Percentiles rank a stretch among this genome's conserved stretches.
phyloP scores from a whole-genome alignment of 371 early-diverging fungal species.

The Mortierella polycephala region DNA sequence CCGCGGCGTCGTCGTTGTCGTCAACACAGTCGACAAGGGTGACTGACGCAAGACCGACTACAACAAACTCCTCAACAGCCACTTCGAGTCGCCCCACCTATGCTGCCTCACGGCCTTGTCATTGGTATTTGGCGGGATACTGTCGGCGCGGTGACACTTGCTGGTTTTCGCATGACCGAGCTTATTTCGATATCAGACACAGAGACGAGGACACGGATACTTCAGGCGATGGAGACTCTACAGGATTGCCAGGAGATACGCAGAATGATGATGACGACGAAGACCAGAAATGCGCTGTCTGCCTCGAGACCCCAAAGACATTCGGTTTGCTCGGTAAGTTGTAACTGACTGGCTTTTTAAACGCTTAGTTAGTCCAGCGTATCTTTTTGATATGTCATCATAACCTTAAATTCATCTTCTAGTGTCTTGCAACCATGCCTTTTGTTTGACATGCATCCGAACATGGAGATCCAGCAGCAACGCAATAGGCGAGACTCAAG shows the following conservation, averaged over 20 bases:
- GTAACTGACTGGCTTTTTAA: not conserved
- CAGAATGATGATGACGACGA: constrained; percentile 10
- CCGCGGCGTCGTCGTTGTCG: not conserved
- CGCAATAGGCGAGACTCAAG: constrained; percentile 20
- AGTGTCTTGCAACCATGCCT: constrained; percentile 53
- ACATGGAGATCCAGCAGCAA: constrained; percentile 55
- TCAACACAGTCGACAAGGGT: too few relatives aligned
- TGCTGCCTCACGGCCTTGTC: constrained; percentile 25
- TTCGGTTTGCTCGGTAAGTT: constrained; percentile 45
- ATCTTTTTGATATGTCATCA: not conserved
- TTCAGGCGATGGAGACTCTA: constrained; percentile 13
- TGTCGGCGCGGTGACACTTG: constrained; percentile 47
- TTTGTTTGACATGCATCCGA: constrained; percentile 57
- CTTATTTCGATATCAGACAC: constrained; percentile 4
- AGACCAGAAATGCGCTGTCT: constrained; percentile 44
- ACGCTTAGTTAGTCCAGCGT: not conserved
- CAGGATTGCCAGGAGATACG: not conserved
- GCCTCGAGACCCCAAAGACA: constrained; percentile 41
- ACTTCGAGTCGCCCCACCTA: constrained; percentile 12
- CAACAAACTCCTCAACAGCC: constrained; percentile 4
- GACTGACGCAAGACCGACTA: not conserved
- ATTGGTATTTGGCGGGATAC: constrained; percentile 51
- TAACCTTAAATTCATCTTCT: not conserved
- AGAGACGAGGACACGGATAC: not conserved
- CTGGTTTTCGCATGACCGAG: constrained; percentile 51